A percentile compares a stretch with the other conserved stretches of the same genome.
Conservation (phyloP, 148 eudicot species). For the Rhododendron henanense region DNA sequence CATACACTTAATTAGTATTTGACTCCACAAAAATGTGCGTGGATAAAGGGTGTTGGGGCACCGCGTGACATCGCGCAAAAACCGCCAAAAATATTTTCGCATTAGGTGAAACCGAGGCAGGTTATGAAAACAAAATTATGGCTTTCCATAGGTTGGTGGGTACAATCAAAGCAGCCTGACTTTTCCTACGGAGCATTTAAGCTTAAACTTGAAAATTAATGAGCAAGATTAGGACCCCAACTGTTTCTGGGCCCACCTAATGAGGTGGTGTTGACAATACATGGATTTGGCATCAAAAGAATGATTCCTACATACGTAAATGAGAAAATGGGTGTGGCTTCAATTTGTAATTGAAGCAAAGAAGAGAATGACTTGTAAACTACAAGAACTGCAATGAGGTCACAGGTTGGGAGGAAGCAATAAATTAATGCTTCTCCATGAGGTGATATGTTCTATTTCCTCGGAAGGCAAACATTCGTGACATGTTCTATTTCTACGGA, state of each 20-base stretch:
- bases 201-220: background rate
- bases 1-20: no score
- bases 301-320: background rate
- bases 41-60: no score
- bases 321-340: background rate
- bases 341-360: background rate
- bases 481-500: no score
- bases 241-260: background rate
- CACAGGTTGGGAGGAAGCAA: no score
- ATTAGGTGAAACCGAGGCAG: background rate
- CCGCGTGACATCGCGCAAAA: no score
- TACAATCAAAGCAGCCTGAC: conserved; percentile 4
- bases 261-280: background rate
- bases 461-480: no score
- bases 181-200: conserved; percentile 1
- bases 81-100: no score
- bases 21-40: no score
- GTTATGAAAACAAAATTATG: background rate
- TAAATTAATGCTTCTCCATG: no score
- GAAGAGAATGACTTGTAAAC: background rate
- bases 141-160: background rate
- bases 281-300: background rate
- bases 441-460: no score
- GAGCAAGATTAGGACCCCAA: conserved; percentile 1
- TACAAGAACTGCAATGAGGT: background rate